phyloP scores from a whole-genome alignment of 306 rosid genomes.

The Prunus armeniaca region DNA sequence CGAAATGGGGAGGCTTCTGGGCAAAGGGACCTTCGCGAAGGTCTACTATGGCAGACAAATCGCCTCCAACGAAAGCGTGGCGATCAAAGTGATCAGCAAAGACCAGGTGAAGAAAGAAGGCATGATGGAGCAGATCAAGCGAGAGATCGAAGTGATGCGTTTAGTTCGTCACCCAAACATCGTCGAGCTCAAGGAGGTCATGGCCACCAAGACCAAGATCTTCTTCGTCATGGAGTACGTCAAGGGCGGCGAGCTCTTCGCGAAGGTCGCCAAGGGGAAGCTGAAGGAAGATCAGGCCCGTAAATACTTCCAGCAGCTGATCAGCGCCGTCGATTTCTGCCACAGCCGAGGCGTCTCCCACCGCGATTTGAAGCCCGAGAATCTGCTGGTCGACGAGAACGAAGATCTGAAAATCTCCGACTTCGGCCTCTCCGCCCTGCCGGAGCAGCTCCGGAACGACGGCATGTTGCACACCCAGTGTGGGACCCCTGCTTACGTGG shows the following conservation, averaged over 20 bases:
- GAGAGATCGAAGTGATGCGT: slow-evolving; percentile 68
- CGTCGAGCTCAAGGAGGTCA: slow-evolving; percentile 64
- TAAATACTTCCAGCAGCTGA: slow-evolving; percentile 63
- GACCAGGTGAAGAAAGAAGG: slow-evolving; percentile 62
- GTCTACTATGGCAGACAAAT: slow-evolving; percentile 58
- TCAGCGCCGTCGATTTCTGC: slow-evolving; percentile 74
- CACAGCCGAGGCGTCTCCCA: slow-evolving; percentile 83
- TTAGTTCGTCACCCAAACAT: slow-evolving; percentile 71
- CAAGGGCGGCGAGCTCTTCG: slow-evolving; percentile 78
- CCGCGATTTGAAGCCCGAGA: slow-evolving; percentile 82
- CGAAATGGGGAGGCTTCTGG: slow-evolving; percentile 65
- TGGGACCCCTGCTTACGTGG: slow-evolving; percentile 87
- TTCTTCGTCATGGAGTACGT: slow-evolving; percentile 76
- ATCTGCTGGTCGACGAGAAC: slow-evolving; percentile 60
- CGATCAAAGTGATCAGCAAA: slow-evolving; percentile 63
- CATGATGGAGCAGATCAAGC: slow-evolving; percentile 77
- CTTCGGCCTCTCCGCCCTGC: slow-evolving; percentile 72
- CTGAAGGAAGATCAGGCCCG: slow-evolving; percentile 65
- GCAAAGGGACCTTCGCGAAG: slow-evolving; percentile 80
- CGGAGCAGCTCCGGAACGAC: slow-evolving; percentile 64
- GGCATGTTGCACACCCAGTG: slow-evolving; percentile 82
- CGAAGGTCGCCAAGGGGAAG: slow-evolving; percentile 60
- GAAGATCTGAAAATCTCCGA: slow-evolving; percentile 69
- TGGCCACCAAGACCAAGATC: slow-evolving; percentile 78
- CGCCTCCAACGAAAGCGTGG: slow-evolving; percentile 58